Conservation (phyloP, 192 early-diverging fungal genomes). For the Ambispora gerdemannii region DNA sequence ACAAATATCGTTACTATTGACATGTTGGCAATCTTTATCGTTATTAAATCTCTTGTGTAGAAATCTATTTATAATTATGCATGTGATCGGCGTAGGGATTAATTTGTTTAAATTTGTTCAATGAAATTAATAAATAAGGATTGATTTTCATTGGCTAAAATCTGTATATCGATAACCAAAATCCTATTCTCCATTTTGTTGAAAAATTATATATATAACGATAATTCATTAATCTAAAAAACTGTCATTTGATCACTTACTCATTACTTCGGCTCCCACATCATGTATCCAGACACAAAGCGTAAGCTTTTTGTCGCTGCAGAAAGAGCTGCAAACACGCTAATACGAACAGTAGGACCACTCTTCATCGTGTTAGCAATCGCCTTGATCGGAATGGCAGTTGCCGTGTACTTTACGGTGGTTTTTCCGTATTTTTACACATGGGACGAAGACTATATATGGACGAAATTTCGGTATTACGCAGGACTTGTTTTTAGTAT, state of each 20-base stretch:
- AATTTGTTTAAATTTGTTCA: no score
- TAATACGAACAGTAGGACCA: slow-evolving; percentile 49
- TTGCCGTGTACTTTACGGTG: slow-evolving; percentile 44
- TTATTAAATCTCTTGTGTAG: no score
- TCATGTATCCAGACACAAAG: background rate
- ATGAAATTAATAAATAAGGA: no score
- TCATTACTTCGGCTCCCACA: no score
- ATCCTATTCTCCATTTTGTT: no score
- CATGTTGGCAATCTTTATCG: slow-evolving; percentile 37
- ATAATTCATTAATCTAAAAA: no score
- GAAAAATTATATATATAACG: no score
- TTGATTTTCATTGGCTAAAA: no score
- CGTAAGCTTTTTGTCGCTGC: slow-evolving; percentile 4
- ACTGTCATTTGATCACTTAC: no score
- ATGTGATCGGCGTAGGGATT: no score
- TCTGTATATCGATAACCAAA: no score
- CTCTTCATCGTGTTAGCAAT: slow-evolving; percentile 49
- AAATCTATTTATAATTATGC: no score
- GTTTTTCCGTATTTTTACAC: slow-evolving; percentile 47
- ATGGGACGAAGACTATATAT: slow-evolving; percentile 44
- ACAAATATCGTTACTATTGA: slow-evolving; percentile 92
- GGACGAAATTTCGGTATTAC: slow-evolving; percentile 39
- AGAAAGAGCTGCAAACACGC: slow-evolving; percentile 26
- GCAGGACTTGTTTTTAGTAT: slow-evolving; percentile 34
- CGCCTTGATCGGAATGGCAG: slow-evolving; percentile 43